phyloP scores from a whole-genome alignment of 2,329 filamentous ascomycete species.

The Pseudocercospora eumusae region DNA sequence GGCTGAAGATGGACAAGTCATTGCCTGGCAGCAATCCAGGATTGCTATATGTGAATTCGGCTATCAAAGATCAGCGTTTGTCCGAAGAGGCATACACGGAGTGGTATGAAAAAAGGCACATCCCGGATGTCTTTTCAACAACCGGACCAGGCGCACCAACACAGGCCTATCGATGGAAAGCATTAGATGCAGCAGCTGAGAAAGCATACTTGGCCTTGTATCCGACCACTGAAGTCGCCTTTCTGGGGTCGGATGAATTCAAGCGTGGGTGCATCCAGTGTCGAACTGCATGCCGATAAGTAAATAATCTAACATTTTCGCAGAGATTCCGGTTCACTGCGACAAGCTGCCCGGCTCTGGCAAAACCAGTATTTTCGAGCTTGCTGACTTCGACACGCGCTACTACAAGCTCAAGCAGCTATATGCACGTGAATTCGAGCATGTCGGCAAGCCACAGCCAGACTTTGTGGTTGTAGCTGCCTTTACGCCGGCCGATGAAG shows the following conservation, averaged over 20 bases:
- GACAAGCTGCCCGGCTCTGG: slow-evolving; percentile 16
- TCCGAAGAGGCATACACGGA: slow-evolving; percentile 19
- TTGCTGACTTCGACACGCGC: slow-evolving; percentile 21
- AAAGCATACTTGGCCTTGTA: slow-evolving; percentile 24
- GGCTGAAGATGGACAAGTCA: slow-evolving; percentile 15
- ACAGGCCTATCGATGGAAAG: slow-evolving; percentile 21
- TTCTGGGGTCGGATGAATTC: slow-evolving; percentile 20
- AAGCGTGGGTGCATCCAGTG: slow-evolving; percentile 9
- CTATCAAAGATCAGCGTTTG: slow-evolving; percentile 18
- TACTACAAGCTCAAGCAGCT: slow-evolving; percentile 23
- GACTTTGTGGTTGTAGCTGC: slow-evolving; percentile 21
- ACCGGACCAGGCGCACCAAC: slow-evolving; percentile 14
- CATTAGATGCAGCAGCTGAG: slow-evolving; percentile 14
- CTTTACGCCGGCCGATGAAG: slow-evolving; percentile 21
- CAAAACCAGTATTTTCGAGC: slow-evolving; percentile 22
- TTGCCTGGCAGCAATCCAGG: slow-evolving; percentile 16
- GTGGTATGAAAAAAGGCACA: slow-evolving; percentile 25
- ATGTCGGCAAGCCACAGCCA: slow-evolving; percentile 12
- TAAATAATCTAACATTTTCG: not conserved
- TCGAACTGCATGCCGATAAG: not conserved
- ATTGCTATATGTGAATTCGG: slow-evolving; percentile 21
- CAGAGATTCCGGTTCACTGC: slow-evolving; percentile 23
- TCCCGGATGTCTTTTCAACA: slow-evolving; percentile 25
- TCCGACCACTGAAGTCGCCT: slow-evolving; percentile 20
- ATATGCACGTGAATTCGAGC: slow-evolving; percentile 8